Base-by-base conservation (phyloP, 441 rosid species). In the Adansonia grandidieri region DNA sequence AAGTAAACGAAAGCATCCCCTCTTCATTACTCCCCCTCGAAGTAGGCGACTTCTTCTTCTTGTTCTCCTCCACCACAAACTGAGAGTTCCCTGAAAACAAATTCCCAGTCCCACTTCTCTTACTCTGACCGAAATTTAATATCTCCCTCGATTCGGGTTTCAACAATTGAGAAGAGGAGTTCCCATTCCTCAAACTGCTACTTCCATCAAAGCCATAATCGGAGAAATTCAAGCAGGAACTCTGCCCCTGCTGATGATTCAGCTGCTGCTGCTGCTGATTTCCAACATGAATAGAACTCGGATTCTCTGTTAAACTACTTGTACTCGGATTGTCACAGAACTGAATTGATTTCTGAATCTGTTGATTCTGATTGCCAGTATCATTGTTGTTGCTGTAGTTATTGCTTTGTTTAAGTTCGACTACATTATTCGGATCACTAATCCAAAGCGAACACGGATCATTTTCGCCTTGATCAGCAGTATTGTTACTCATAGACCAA, bases 91-190 rank as follows among this genome's bases (percentile, higher is more conserved):
- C 82, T 1, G 87, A 62, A 65, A 83, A 83, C 76, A 85, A 75
- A 80, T 86, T 84, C 77, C 87, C 89, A 58, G 84, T 86, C n/a
- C 77, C 88, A 72, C 80, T 86, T 84, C 90, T 83, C 82, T 89
- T 87, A 66, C 91, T 89, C 76, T 91, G 91, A 13, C 90, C 92
- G 66, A 90, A 91, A 80, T 83, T 88, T 84, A 91, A 62, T 70
- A 90, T 84, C 80, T 91, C 96, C 47, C 90, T 94, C 0, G 93
- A 75, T 74, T 91, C 97, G 0, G 98, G 95, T 85, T 89, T 91
- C 86, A 86, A 76, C 77, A 83, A n/a, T 71, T 80, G 81, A 10
- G 89, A 70, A 22, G 73, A 6, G 28, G 57, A 84, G 77, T 85
- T 88, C 47, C 85, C 92, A 68, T 82, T 87, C 54, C 87, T 86